Percentiles rank a stretch among this genome's conserved stretches.
Conservation (phyloP, 768 basidiomycete species). For the Neoboletus magnificus region DNA sequence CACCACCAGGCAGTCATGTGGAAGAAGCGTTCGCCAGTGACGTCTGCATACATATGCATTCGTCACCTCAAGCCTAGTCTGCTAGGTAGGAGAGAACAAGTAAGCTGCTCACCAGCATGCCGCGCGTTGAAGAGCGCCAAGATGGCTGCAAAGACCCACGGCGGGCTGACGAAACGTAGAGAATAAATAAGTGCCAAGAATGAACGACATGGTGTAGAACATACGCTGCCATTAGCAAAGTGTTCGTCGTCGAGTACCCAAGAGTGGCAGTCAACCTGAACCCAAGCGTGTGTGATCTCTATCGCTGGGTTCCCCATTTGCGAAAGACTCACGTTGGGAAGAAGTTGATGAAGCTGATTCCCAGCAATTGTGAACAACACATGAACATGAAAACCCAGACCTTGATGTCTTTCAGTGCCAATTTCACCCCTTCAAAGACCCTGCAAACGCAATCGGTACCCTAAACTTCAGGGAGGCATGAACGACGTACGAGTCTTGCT, state of each 20-base stretch:
- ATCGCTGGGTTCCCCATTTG: not conserved
- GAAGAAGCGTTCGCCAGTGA: slow-evolving; percentile 63
- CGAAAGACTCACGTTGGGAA: slow-evolving; percentile 44
- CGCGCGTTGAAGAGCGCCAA: slow-evolving; percentile 52
- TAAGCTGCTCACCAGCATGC: slow-evolving; percentile 42
- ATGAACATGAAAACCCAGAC: slow-evolving; percentile 53
- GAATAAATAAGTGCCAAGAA: not conserved
- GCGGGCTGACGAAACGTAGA: slow-evolving; percentile 41
- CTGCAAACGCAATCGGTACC: slow-evolving; percentile 3
- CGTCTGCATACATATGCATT: slow-evolving; percentile 33
- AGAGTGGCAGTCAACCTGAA: slow-evolving; percentile 55
- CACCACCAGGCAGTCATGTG: slow-evolving; percentile 58
- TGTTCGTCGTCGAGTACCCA: slow-evolving; percentile 58
- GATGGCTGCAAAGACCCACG: slow-evolving; percentile 55
- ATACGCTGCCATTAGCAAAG: slow-evolving; percentile 57
- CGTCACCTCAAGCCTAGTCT: not conserved
- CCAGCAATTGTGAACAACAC: slow-evolving; percentile 50
- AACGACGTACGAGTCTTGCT: too few species aligned
- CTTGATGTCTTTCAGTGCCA: slow-evolving; percentile 57
- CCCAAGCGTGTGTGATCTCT: not conserved
- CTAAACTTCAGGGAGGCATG: too few species aligned
- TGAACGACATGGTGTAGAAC: slow-evolving; percentile 15
- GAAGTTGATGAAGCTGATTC: slow-evolving; percentile 61
- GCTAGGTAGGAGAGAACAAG: not conserved
- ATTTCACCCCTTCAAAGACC: slow-evolving; percentile 32